Conservation (phyloP, 2,329 filamentous ascomycete species). For the Balansia obtecta region DNA sequence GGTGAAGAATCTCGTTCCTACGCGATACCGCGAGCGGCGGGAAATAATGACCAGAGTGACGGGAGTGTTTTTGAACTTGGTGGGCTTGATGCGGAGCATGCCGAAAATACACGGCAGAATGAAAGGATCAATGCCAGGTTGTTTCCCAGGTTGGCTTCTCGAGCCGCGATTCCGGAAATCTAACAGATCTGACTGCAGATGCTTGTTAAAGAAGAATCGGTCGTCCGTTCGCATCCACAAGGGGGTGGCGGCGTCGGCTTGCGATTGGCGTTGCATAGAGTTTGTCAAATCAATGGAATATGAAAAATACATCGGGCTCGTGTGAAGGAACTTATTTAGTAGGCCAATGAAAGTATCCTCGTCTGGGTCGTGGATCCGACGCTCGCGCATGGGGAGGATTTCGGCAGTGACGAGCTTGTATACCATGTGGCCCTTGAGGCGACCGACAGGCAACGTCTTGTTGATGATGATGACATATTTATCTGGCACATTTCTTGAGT, state of each 20-base stretch:
- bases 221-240: conserved; percentile 91
- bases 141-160: conserved; percentile 52
- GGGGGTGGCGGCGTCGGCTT: conserved; percentile 57
- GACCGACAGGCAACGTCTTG: conserved; percentile 81
- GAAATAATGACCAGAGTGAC: conserved; percentile 83
- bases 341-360: conserved; percentile 84
- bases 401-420: conserved; percentile 89
- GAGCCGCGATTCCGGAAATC: conserved; percentile 61
- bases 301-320: conserved; percentile 91
- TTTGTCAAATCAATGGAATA: conserved; percentile 96
- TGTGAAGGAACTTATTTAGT: conserved; percentile 69
- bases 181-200: conserved; percentile 82
- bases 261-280: conserved; percentile 86
- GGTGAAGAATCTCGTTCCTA: conserved; percentile 89
- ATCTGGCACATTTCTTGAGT: conserved; percentile 33
- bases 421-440: conserved; percentile 89
- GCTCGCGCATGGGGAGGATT: conserved; percentile 85
- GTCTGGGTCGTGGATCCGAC: conserved; percentile 79
- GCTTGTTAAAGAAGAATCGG: conserved; percentile 97
- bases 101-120: conserved; percentile 94
- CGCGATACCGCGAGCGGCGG: conserved; percentile 74
- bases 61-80: conserved; percentile 70
- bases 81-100: conserved; percentile 84
- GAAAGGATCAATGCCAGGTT: conserved; percentile 73
- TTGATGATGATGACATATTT: conserved; percentile 97